phyloP scores from a whole-genome alignment of 2,329 filamentous ascomycete genomes.

The Colletotrichum acutatum region DNA sequence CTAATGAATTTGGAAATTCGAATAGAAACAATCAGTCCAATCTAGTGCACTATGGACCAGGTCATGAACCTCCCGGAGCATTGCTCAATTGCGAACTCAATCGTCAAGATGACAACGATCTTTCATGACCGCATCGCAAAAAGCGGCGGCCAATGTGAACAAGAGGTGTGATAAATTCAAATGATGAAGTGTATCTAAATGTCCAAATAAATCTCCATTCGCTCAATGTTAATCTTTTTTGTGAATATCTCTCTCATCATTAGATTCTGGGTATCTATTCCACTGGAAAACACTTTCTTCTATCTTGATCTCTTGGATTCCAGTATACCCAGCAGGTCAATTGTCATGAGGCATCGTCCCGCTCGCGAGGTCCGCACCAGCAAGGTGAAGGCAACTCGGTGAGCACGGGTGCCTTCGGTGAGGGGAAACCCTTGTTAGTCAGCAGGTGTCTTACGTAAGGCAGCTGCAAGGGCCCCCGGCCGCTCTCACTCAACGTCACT shows the following conservation, averaged over 20 bases:
- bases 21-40: background rate
- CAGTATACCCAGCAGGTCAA: too few relatives aligned
- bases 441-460: background rate
- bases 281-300: too few relatives aligned
- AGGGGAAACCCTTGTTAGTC: background rate
- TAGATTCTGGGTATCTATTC: too few relatives aligned
- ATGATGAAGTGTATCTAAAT: too few relatives aligned
- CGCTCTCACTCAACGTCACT: background rate
- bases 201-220: too few relatives aligned
- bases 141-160: too few relatives aligned
- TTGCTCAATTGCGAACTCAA: background rate
- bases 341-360: background rate
- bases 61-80: background rate
- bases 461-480: background rate
- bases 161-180: too few relatives aligned
- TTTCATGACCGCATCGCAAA: background rate
- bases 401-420: constrained; percentile 15
- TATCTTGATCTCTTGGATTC: too few relatives aligned
- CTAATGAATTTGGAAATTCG: background rate
- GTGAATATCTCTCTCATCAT: too few relatives aligned
- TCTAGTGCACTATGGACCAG: background rate
- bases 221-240: too few relatives aligned
- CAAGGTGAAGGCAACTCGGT: background rate
- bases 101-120: background rate
- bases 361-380: background rate